phyloP scores from a whole-genome alignment of 2,329 filamentous ascomycete genomes.

The Venturia carpophila region DNA sequence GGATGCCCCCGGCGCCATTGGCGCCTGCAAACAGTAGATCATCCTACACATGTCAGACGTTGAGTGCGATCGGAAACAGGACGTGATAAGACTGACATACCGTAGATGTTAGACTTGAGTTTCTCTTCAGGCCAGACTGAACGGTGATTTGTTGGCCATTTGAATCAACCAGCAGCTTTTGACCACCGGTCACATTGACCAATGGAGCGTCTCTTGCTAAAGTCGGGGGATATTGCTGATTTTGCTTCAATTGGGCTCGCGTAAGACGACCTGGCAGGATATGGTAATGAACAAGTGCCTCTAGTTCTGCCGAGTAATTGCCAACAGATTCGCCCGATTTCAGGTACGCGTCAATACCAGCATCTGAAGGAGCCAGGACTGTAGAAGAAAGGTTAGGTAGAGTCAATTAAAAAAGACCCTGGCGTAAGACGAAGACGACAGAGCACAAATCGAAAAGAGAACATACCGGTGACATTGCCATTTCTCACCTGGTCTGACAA shows the following conservation, averaged over 20 bases:
- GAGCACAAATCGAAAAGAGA: neutral
- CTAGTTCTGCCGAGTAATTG: neutral
- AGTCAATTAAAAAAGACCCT: neutral
- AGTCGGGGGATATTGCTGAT: neutral
- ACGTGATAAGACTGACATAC: neutral
- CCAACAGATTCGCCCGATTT: neutral
- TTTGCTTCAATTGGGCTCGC: neutral
- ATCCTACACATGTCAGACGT: neutral
- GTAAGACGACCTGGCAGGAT: neutral
- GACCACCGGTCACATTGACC: neutral
- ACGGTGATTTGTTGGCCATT: neutral
- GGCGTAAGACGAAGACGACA: neutral
- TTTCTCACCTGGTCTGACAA: neutral
- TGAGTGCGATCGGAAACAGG: neutral
- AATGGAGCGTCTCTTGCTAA: neutral
- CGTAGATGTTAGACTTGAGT: neutral
- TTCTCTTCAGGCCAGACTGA: slow-evolving; percentile 7
- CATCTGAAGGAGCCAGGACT: slow-evolving; percentile 1
- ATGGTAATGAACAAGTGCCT: neutral
- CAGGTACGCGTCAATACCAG: neutral
- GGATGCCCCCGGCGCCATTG: neutral
- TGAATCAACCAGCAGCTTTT: neutral
- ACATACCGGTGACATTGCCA: slow-evolving; percentile 2
- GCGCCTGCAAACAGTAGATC: neutral
- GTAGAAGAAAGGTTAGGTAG: neutral